Evolutionary conservation across 2,329 filamentous ascomycete genomes (phyloP).

Genomic region (Colletotrichum eremochloae): DNA sequence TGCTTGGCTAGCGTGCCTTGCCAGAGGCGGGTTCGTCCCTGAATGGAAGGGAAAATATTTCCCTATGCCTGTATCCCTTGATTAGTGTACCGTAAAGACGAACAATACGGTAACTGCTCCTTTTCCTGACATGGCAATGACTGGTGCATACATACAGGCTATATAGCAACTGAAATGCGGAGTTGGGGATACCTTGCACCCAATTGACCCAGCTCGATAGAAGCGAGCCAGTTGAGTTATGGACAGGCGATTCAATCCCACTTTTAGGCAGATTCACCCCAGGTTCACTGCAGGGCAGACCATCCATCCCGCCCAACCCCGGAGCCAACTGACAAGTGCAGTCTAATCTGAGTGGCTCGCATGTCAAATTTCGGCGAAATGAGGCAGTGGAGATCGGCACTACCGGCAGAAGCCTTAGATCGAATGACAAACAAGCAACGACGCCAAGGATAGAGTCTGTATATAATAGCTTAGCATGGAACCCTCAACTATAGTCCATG

Average conservation of each 20-base stretch:
- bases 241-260: background rate
- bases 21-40: background rate
- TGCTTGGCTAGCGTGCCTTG: background rate
- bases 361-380: background rate
- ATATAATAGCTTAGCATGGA: background rate
- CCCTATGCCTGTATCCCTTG: background rate
- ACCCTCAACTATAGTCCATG: background rate
- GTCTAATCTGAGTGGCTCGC: background rate
- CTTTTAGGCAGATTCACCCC: background rate
- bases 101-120: background rate
- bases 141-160: background rate
- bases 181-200: background rate
- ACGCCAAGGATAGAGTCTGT: background rate
- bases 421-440: background rate
- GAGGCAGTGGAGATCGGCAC: background rate
- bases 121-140: no score
- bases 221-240: slow-evolving; percentile 1
- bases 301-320: background rate
- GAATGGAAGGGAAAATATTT: background rate
- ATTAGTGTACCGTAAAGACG: background rate
- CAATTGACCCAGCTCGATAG: background rate
- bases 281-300: background rate
- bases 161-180: background rate
- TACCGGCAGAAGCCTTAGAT: background rate
- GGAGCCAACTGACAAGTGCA: background rate